These are phyloP conservation scores for Backusella parvicylindrica DNA, from an alignment of 192 early-diverging fungal genomes.

Conservation along the genomic window DNA sequence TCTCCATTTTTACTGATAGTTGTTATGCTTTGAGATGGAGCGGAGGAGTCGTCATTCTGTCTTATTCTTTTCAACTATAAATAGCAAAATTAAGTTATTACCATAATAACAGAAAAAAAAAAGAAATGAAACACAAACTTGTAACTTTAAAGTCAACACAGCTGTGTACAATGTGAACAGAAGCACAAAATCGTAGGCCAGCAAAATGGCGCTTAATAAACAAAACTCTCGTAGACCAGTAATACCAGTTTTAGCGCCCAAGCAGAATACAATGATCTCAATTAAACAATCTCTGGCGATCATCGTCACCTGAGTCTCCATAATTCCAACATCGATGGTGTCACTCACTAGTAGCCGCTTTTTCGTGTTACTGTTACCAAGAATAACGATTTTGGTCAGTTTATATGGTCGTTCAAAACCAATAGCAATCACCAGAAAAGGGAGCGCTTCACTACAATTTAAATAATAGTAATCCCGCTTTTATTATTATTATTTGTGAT, in stretches of 20 bases:
- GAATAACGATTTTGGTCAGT: conserved; percentile 70
- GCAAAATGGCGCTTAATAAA: conserved; percentile 71
- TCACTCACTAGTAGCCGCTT: conserved; percentile 47
- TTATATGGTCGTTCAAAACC: conserved; percentile 86
- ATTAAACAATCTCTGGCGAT: conserved; percentile 77
- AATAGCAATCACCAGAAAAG: conserved; percentile 86
- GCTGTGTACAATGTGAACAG: conserved; percentile 86
- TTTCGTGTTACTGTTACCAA: conserved; percentile 42
- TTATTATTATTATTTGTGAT: not conserved
- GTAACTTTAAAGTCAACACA: conserved; percentile 86
- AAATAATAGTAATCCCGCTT: not conserved
- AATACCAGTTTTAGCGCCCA: conserved; percentile 77
- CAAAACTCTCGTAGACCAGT: conserved; percentile 78
- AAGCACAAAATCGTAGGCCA: conserved; percentile 76
- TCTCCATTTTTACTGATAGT: not conserved
- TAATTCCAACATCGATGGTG: conserved; percentile 58
- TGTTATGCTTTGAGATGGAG: not conserved
- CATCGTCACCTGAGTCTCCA: conserved; percentile 56
- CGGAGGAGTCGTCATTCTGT: not conserved
- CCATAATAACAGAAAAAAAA: conserved; percentile 13
- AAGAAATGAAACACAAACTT: conserved; percentile 40
- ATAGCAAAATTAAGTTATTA: not conserved
- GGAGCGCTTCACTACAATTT: conserved; percentile 71
- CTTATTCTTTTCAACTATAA: not conserved
- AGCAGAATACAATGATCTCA: conserved; percentile 75